A percentile compares a stretch with the other conserved stretches of the same genome.
phyloP scores from a whole-genome alignment of 1,284 basidiomycete species.

The Papiliotrema nemorosa region DNA sequence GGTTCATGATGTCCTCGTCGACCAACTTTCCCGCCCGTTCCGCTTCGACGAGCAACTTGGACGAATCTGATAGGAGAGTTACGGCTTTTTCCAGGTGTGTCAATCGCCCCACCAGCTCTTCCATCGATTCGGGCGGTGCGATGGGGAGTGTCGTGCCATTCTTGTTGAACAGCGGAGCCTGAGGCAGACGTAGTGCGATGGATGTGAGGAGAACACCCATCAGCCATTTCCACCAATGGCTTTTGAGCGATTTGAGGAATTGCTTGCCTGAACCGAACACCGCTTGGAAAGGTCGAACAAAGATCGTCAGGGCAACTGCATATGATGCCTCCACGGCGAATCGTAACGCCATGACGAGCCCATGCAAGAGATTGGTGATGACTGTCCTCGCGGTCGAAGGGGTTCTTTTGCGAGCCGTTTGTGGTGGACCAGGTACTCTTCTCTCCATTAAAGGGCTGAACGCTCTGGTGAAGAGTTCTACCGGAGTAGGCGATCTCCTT shows the following conservation, averaged over 20 bases:
- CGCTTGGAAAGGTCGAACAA: constrained; percentile 13
- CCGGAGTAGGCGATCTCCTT: constrained; percentile 29
- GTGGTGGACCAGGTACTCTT: too few species aligned
- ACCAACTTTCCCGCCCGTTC: constrained; percentile 10
- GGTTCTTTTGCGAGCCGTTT: constrained; percentile 17
- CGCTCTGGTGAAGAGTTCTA: constrained; percentile 20
- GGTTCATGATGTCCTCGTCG: constrained; percentile 9
- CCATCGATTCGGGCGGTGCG: constrained; percentile 62
- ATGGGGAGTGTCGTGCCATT: constrained; percentile 50
- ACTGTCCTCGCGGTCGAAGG: constrained; percentile 22
- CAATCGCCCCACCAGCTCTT: constrained; percentile 66
- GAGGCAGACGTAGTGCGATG: constrained; percentile 24
- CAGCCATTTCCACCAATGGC: constrained; percentile 36
- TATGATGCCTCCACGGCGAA: constrained; percentile 23
- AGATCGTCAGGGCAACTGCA: constrained; percentile 6
- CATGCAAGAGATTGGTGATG: constrained; percentile 32
- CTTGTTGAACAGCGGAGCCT: constrained; percentile 23
- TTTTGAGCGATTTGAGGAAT: constrained; percentile 8
- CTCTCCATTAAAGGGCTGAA: constrained; percentile 19
- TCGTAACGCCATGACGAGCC: constrained; percentile 22
- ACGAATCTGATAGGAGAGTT: constrained; percentile 29
- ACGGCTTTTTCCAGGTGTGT: constrained; percentile 44
- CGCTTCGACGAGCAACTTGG: constrained; percentile 14
- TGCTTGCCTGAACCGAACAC: constrained; percentile 14
- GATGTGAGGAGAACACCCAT: constrained; percentile 21